Evolutionary conservation across 129 eudicot species (phyloP), one percentile per base, ranked within the genome.

Genomic region (Flaveria linearis): DNA sequence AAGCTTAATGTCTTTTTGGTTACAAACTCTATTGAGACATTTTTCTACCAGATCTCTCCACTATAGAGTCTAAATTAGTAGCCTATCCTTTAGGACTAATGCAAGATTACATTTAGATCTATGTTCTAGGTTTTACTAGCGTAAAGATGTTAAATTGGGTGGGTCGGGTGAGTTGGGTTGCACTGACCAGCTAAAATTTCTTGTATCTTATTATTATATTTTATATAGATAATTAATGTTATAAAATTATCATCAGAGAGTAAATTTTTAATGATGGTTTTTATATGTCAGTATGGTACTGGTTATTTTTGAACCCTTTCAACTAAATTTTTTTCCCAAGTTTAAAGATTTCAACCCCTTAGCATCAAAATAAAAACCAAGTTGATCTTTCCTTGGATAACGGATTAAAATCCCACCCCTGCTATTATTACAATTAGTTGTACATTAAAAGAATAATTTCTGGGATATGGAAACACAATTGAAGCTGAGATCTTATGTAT

Each of bases 321-420:
- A 61, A 61, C 17, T 7, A 7, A 7, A 25, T 30, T 39, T 16
- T 17, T 17, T 56, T 66, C 17, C 25, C 5, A 36, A 7, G 15
- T 36, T 66, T 65, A 36, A n/a, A 13, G 16, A 64, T 1, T 1
- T 62, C 41, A 25, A 66, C 16, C 26, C 9, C 16, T 39, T 66
- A 36, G 51, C 50, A 36, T 39, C 25, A 66, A 36, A 36, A 65
- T 39, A 65, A 65, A 65, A 65, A 36, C 70, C 70, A 33, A 36
- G n/a, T 65, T 10, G 26, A 39, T 11, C 22, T 65, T 65, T 39
- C 71, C 18, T 18, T 12, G n/a, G 11, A 20, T 2, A 1, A 3
- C 4, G n/a, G 41, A 60, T 60, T 60, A 41, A 60, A 60, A 60
- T 60, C n/a, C 36, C 36, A 60, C n/a, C 41, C 39, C 41, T 60